These are phyloP conservation scores for Coccomyxa sp. DNA, from an alignment of 139 green algal genomes.

Conservation along the genomic window DNA sequence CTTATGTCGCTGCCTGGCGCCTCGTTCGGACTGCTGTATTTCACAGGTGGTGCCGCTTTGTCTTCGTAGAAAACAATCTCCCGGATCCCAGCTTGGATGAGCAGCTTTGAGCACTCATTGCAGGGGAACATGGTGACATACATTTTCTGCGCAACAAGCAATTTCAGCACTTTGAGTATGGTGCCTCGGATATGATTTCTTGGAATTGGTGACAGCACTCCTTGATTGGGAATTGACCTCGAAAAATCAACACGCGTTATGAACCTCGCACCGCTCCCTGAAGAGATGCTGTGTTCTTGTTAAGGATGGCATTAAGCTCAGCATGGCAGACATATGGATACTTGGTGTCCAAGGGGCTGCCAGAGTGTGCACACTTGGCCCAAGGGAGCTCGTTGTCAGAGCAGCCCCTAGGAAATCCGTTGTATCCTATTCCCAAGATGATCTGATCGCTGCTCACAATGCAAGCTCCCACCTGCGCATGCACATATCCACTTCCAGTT, in stretches of 20 bases:
- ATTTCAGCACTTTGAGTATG: neutral
- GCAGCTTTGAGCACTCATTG: slow-evolving; percentile 98
- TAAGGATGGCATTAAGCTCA: slow-evolving; percentile 97
- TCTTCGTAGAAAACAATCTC: slow-evolving; percentile 89
- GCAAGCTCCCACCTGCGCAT: slow-evolving; percentile 72
- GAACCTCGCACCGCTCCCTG: slow-evolving; percentile 40
- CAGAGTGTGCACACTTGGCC: neutral
- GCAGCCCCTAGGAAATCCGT: slow-evolving; percentile 96
- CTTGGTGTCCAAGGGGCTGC: slow-evolving; percentile 79
- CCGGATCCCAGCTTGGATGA: slow-evolving; percentile 92
- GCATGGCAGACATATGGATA: slow-evolving; percentile 92
- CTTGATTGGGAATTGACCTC: no score
- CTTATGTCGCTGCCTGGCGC: neutral
- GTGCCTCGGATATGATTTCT: no score
- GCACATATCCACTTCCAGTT: neutral
- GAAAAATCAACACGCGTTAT: no score
- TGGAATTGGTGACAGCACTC: no score
- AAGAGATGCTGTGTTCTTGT: slow-evolving; percentile 82
- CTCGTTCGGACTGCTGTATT: neutral
- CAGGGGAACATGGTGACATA: slow-evolving; percentile 99
- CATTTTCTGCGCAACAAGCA: slow-evolving; percentile 54
- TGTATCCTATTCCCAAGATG: slow-evolving; percentile 98
- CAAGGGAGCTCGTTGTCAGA: slow-evolving; percentile 49
- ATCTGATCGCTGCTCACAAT: slow-evolving; percentile 85
- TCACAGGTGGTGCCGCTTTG: neutral